Percentiles rank a stretch among this genome's conserved stretches.
Conservation (phyloP, 2,329 filamentous ascomycete genomes). For the Geosmithia morbida region DNA sequence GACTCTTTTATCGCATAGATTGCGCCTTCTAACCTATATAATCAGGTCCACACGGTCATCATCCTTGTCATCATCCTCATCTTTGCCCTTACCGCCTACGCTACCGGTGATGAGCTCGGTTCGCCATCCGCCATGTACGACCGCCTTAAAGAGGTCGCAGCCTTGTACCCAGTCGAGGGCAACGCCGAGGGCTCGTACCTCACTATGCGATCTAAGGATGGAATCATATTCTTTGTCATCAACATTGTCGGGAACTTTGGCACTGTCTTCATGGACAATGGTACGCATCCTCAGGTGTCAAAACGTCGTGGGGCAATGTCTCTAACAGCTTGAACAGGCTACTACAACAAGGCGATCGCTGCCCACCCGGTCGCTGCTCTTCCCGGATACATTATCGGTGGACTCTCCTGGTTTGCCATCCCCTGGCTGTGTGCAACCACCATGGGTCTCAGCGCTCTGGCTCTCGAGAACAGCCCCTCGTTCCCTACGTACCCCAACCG, state of each 20-base stretch:
- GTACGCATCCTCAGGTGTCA: not conserved
- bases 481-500: slow-evolving; percentile 63
- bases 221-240: slow-evolving; percentile 65
- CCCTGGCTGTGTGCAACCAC: slow-evolving; percentile 83
- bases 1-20: no score
- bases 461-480: slow-evolving; percentile 56
- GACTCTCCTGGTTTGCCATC: slow-evolving; percentile 83
- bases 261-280: slow-evolving; percentile 72
- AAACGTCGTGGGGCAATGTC: no score
- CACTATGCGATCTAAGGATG: slow-evolving; percentile 48
- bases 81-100: slow-evolving; percentile 71
- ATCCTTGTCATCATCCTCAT: slow-evolving; percentile 74
- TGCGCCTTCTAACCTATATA: not conserved
- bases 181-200: slow-evolving; percentile 54
- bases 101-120: slow-evolving; percentile 53
- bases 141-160: slow-evolving; percentile 50
- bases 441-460: slow-evolving; percentile 70
- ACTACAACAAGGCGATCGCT: slow-evolving; percentile 90
- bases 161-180: slow-evolving; percentile 56
- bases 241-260: slow-evolving; percentile 74
- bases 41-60: slow-evolving; percentile 60
- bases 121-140: slow-evolving; percentile 65
- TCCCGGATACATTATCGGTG: slow-evolving; percentile 77
- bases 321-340: slow-evolving; percentile 28
- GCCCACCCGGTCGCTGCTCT: slow-evolving; percentile 74